Conservation (phyloP, 1,139 yeast genomes). For the Hemisphaericaspora lyxosophila region DNA sequence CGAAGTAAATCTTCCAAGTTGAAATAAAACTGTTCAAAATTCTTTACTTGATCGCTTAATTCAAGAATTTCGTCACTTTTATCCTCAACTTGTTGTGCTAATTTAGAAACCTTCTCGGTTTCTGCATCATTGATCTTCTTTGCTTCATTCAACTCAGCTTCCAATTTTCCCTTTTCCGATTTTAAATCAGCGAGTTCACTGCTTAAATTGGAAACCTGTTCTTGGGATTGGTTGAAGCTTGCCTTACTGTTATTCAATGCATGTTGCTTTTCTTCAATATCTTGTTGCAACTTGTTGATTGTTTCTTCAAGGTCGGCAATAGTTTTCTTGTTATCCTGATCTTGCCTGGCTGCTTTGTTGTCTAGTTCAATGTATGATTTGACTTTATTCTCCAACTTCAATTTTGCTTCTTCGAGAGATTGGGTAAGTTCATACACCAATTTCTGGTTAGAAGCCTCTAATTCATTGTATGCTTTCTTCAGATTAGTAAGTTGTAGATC, state of each 20-base stretch:
- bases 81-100: slow-evolving; percentile 4
- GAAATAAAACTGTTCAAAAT: slow-evolving; percentile 4
- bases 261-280: slow-evolving; percentile 4
- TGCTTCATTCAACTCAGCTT: slow-evolving; percentile 1
- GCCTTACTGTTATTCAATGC: background rate
- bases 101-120: slow-evolving; percentile 2
- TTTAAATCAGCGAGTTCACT: slow-evolving; percentile 2
- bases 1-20: slow-evolving; percentile 6
- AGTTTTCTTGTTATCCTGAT: slow-evolving; percentile 9
- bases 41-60: slow-evolving; percentile 1
- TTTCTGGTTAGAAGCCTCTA: slow-evolving; percentile 6
- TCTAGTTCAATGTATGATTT: slow-evolving; percentile 6
- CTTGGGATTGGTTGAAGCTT: slow-evolving; percentile 1
- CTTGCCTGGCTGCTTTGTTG: slow-evolving; percentile 3
- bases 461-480: slow-evolving; percentile 2
- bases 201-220: background rate
- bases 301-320: slow-evolving; percentile 7
- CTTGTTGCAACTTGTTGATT: background rate
- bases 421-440: slow-evolving; percentile 10
- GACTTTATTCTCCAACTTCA: slow-evolving; percentile 5
- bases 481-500: slow-evolving; percentile 3
- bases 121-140: slow-evolving; percentile 2
- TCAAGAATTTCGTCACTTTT: slow-evolving; percentile 3
- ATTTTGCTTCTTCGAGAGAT: slow-evolving; percentile 6
- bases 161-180: slow-evolving; percentile 1